Conservation (phyloP, 2,329 filamentous ascomycete genomes). For the Aspergillus calidoustus region DNA sequence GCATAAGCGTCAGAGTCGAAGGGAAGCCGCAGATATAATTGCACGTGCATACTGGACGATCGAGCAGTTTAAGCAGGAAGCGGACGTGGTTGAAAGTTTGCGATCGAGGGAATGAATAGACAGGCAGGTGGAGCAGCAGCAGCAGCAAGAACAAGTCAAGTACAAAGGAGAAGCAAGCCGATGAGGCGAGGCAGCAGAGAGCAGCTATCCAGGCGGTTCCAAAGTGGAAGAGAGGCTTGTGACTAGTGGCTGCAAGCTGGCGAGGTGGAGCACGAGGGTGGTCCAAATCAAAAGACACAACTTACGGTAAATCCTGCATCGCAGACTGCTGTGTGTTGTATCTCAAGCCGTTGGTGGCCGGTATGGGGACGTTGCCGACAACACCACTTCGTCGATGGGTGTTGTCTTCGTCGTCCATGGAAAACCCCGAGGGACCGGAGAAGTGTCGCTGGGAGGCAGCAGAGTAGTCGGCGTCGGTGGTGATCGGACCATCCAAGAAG, state of each 20-base stretch:
- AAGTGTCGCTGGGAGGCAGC: constrained; percentile 38
- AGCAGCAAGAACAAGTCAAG: constrained; percentile 5
- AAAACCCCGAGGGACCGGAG: constrained; percentile 39
- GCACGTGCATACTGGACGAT: constrained; percentile 18
- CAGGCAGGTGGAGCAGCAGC: constrained; percentile 5
- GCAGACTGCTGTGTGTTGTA: constrained; percentile 58
- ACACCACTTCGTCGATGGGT: constrained; percentile 56
- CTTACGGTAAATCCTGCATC: constrained; percentile 60
- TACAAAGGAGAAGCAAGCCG: constrained; percentile 8
- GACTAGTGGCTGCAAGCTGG: constrained; percentile 38
- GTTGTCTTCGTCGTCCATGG: constrained; percentile 51
- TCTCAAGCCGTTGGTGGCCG: constrained; percentile 54
- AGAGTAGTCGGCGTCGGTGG: constrained; percentile 47
- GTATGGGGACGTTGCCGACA: constrained; percentile 53
- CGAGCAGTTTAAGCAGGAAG: constrained; percentile 19
- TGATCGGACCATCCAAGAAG: constrained; percentile 45
- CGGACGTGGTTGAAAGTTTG: constrained; percentile 32
- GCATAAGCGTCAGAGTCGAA: constrained; percentile 18
- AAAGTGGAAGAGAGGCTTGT: constrained; percentile 34
- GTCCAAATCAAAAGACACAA: constrained; percentile 49
- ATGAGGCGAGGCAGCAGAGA: constrained; percentile 20
- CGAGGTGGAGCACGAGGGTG: constrained; percentile 37
- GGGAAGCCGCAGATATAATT: constrained; percentile 9
- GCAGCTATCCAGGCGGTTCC: constrained; percentile 36
- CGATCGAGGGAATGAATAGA: constrained; percentile 29